These are phyloP conservation scores for Dothiorella sarmentorum DNA, from an alignment of 2,329 filamentous ascomycete genomes.

Conservation along the genomic window DNA sequence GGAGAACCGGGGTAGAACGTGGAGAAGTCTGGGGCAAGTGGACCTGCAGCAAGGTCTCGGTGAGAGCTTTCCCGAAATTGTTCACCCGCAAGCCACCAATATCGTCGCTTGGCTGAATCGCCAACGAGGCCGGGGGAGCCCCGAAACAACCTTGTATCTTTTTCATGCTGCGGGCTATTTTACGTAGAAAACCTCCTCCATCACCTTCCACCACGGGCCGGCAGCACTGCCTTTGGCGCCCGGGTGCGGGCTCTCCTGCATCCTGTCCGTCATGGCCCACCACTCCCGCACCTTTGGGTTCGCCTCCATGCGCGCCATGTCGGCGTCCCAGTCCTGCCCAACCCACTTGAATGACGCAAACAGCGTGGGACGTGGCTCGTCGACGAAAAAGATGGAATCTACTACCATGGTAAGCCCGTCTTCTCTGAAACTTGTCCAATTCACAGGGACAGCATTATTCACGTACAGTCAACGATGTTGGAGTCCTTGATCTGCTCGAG, in stretches of 20 bases:
- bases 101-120: not conserved
- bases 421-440: not conserved
- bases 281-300: constrained; percentile 72
- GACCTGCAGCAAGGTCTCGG: constrained; percentile 12
- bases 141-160: not conserved
- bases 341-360: constrained; percentile 78
- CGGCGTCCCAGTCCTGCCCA: constrained; percentile 67
- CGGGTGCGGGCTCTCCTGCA: constrained; percentile 61
- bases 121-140: not conserved
- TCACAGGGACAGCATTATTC: not conserved
- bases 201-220: constrained; percentile 65
- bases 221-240: constrained; percentile 58
- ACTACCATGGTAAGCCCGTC: not conserved
- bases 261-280: constrained; percentile 77
- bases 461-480: constrained; percentile 69
- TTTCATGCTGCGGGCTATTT: not conserved
- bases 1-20: not conserved
- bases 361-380: constrained; percentile 55
- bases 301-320: constrained; percentile 72
- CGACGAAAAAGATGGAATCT: constrained; percentile 72
- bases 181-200: constrained; percentile 64
- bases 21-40: constrained; percentile 12
- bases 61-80: not conserved
- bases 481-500: constrained; percentile 71
- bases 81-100: constrained; percentile 10